Base-by-base conservation (phyloP, 1,284 basidiomycete species). In the Melampsora americana region DNA sequence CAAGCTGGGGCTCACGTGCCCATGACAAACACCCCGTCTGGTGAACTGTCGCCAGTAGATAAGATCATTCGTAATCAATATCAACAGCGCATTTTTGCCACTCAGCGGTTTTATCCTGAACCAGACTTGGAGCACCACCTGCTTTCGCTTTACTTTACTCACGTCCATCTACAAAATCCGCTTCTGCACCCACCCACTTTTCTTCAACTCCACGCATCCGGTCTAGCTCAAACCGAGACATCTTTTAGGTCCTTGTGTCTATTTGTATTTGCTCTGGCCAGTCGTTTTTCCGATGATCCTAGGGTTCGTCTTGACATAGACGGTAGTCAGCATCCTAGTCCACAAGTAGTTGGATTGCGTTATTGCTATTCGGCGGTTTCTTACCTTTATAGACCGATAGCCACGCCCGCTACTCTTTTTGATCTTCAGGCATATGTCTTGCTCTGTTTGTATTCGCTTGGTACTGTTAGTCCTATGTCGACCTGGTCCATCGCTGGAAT, bases 121-220 rank as follows among this genome's bases (percentile, higher is more conserved):
- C 64, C 71, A 11, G 89, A 91, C 77, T 85, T 95, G 9, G 86
- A 89, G 16, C 79, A 80, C 1, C 80, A 80, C 0, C 86, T 95
- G 35, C 85, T 93, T 78, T 86, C 89, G 30, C 84, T 88, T 9
- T 94, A 89, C 81, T 95, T 94, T 80, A 79, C 79, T 0, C 81
- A 87, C 65, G 82, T 87, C 79, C 91, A 93, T 81, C 79, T 83
- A 2, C 86, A 88, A 78, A 83, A 87, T 39, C 91, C 92, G 4
- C 84, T 94, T n/a, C 84, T 95, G 2, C 92, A 95, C 81, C 87
- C 88, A 0, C 88, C 88, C 1, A 89, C 88, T 30, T 93, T 95
- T 79, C 87, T 90, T 77, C 83, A 84, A n/a, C 84, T 86, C 60
- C 83, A 91, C 60, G 82, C 82, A n/a, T 85, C 87, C 9, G 86